A percentile compares a stretch with the other conserved stretches of the same genome.
phyloP scores from a whole-genome alignment of 805 yeast species.

The Kodamaea leandrae region DNA sequence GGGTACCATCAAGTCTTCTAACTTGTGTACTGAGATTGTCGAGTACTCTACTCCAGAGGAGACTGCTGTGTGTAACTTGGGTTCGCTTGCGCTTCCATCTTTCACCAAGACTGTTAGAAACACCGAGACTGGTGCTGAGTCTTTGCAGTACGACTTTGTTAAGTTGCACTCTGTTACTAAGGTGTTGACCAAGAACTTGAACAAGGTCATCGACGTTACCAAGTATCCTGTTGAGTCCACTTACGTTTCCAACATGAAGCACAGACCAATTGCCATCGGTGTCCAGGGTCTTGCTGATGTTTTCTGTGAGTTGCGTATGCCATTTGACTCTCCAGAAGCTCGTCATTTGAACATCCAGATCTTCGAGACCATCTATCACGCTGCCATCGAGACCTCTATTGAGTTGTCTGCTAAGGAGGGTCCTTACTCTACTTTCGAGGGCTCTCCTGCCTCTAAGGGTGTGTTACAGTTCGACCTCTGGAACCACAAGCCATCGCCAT shows the following conservation, averaged over 20 bases:
- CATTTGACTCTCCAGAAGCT: constrained; percentile 58
- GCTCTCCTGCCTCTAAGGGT: constrained; percentile 61
- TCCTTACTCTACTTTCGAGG: constrained; percentile 48
- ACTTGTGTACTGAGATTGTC: constrained; percentile 62
- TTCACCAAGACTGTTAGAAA: constrained; percentile 47
- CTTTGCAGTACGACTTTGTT: constrained; percentile 50
- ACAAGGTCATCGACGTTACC: constrained; percentile 55
- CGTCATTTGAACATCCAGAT: constrained; percentile 55
- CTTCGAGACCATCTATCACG: constrained; percentile 62
- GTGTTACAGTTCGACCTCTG: constrained; percentile 56
- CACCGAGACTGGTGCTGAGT: constrained; percentile 17
- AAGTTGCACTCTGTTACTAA: constrained; percentile 54
- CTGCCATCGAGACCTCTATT: constrained; percentile 53
- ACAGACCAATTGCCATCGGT: constrained; percentile 63
- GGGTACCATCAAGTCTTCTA: constrained; percentile 59
- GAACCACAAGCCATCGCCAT: constrained; percentile 57
- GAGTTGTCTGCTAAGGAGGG: constrained; percentile 55
- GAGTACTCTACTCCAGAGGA: constrained; percentile 59
- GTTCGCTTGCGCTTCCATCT: constrained; percentile 57
- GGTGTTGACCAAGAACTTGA: constrained; percentile 54
- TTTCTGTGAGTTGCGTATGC: constrained; percentile 53
- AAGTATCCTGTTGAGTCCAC: constrained; percentile 58
- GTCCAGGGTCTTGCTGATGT: constrained; percentile 64
- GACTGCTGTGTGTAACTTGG: constrained; percentile 61
- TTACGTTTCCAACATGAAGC: constrained; percentile 50